A percentile compares a stretch with the other conserved stretches of the same genome.
These are phyloP conservation scores for Ogataea hybrid DNA, from an alignment of 1,139 yeast genomes.

Conservation along the genomic window DNA sequence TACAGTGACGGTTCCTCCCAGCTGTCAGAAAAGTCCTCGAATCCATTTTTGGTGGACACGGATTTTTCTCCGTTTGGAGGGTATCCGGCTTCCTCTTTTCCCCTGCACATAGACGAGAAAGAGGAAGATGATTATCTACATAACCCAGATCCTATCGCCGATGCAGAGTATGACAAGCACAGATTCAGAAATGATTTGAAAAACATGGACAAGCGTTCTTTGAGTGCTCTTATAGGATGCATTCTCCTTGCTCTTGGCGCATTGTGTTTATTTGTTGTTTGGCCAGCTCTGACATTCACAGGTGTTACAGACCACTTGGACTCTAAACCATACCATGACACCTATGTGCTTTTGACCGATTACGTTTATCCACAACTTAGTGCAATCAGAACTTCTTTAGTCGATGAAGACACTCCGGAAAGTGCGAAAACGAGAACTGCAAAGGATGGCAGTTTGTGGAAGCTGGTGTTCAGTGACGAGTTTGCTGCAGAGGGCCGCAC, in stretches of 20 bases:
- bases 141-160: constrained; percentile 89
- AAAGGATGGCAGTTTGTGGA: constrained; percentile 48
- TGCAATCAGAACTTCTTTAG: constrained; percentile 47
- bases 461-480: constrained; percentile 56
- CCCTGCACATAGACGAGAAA: constrained; percentile 80
- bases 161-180: constrained; percentile 72
- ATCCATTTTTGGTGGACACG: constrained; percentile 35
- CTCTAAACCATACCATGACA: constrained; percentile 14
- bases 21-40: constrained; percentile 22
- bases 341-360: constrained; percentile 43
- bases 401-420: constrained; percentile 58
- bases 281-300: constrained; percentile 75
- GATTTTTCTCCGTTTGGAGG: constrained; percentile 90
- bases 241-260: constrained; percentile 56
- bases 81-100: constrained; percentile 86
- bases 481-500: constrained; percentile 61
- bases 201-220: constrained; percentile 56
- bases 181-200: constrained; percentile 58
- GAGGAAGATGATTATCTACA: constrained; percentile 91
- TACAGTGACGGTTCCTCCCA: constrained; percentile 14
- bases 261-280: constrained; percentile 60
- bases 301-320: constrained; percentile 46
- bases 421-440: constrained; percentile 39
- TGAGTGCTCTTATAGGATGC: constrained; percentile 59
- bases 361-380: constrained; percentile 50